Conservation (phyloP, 257 asterid species). For the Craterostigma plantagineum region DNA sequence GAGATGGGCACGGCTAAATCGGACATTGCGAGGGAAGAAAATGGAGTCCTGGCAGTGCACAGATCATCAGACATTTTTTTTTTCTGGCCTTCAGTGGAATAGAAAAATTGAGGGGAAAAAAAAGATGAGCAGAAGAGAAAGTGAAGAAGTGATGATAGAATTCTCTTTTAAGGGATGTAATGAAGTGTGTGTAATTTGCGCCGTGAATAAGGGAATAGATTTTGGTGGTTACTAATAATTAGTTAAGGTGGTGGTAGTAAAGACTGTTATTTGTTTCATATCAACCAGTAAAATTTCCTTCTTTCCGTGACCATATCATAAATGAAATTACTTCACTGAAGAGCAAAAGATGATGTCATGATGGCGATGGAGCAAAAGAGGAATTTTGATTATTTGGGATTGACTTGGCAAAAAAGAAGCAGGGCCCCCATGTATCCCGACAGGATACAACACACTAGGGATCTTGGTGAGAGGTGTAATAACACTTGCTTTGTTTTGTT, state of each 20-base stretch:
- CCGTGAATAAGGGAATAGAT: slow-evolving; percentile 50
- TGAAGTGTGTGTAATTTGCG: slow-evolving; percentile 27
- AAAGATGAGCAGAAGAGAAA: slow-evolving; percentile 17
- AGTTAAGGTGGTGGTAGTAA: neutral
- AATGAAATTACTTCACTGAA: too few species aligned
- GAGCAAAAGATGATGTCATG: neutral
- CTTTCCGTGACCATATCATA: too few species aligned
- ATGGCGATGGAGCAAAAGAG: neutral
- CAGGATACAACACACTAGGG: too few species aligned
- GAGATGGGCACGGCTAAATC: slow-evolving; percentile 16
- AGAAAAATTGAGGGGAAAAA: slow-evolving; percentile 16
- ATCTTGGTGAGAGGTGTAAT: too few species aligned
- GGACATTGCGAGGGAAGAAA: slow-evolving; percentile 21
- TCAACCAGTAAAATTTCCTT: too few species aligned
- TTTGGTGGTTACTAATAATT: neutral
- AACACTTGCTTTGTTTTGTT: too few species aligned
- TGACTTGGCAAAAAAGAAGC: neutral
- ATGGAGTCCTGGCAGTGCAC: slow-evolving; percentile 16
- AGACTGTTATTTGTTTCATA: too few species aligned
- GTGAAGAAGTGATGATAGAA: neutral
- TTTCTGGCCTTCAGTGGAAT: slow-evolving; percentile 6
- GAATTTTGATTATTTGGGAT: neutral
- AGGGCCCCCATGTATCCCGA: too few species aligned
- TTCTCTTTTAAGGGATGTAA: too few species aligned
- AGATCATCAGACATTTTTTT: slow-evolving; percentile 14